A percentile compares a stretch with the other conserved stretches of the same genome.
Evolutionary conservation across 345 rosid species (phyloP).

Genomic region (Brassica incana): DNA sequence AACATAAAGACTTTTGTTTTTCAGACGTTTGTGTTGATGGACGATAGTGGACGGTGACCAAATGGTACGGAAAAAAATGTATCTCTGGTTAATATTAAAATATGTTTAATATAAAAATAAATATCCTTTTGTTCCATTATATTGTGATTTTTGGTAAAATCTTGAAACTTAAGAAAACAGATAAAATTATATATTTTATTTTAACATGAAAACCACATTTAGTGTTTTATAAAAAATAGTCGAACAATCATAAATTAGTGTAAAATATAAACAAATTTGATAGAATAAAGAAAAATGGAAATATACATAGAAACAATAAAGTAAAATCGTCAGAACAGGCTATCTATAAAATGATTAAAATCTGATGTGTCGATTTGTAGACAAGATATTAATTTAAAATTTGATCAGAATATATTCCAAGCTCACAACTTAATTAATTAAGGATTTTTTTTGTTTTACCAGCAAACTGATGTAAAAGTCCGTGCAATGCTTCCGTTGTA

Average conservation of each 20-base stretch:
- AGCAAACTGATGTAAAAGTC: background rate
- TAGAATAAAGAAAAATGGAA: background rate
- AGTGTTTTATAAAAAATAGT: background rate
- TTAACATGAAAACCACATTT: background rate
- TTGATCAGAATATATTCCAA: background rate
- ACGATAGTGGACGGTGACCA: background rate
- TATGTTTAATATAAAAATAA: background rate
- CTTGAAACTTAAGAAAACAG: background rate
- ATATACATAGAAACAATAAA: background rate
- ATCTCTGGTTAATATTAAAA: background rate
- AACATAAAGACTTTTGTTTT: background rate
- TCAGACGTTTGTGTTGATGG: background rate
- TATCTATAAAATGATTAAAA: background rate
- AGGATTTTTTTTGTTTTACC: background rate
- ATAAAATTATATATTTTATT: too few species aligned
- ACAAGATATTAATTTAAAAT: background rate
- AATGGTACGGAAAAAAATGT: background rate
- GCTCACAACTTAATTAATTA: background rate
- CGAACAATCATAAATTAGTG: background rate
- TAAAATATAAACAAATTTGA: background rate
- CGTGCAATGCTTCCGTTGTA: background rate
- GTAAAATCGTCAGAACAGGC: background rate
- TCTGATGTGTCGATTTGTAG: background rate
- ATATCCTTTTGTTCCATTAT: background rate
- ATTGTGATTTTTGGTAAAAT: background rate